Base-by-base conservation (phyloP, 2,329 filamentous ascomycete genomes). In the Coleophoma cylindrospora region DNA sequence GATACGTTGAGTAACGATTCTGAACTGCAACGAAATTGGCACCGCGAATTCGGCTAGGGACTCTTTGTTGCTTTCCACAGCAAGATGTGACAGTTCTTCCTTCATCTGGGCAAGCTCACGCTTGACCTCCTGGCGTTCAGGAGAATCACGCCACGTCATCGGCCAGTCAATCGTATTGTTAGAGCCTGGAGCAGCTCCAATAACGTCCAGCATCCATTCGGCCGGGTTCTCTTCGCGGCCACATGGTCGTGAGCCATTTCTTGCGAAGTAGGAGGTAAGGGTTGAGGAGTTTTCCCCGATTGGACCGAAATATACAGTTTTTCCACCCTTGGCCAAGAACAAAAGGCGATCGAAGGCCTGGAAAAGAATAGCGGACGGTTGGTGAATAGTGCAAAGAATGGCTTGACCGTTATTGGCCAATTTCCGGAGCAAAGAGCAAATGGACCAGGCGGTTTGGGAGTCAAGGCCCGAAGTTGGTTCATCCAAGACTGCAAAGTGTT, bases 391-490 rank as follows among this genome's bases (percentile, higher is more conserved):
- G 72, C 91, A 96, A 12, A 96, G 81, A 67, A 96, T 88, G 45
- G 91, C 91, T 66, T 94, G 89, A 13, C 91, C 91, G 56, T 83
- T 87, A 68, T 91, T 87, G 60, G 89, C 89, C 41, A 96, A 76
- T 70, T 94, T 96, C 70, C 94, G 86, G 43, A 96, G 79, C 17
- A 96, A 79, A 66, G 90, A 85, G 43, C 90, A 77, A 64, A 96
- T 96, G 54, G 89, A 87, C 89, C 90, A 96, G 1, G 91, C 91
- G 1, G 91, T 95, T 66, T 96, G 90, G 63, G 84, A 89, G 68
- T 96, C 91, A 15, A 96, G 81, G 73, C 91, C 91, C 34, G 90
- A 95, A 4, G 91, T 96, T 17, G 91, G 91, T 69, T 96, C 91
- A 61, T 96, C 91, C 43, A 96, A 81, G 33, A 96, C 13, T 38